Base-by-base conservation (phyloP, 306 rosid genomes). In the Heteromeles arbutifolia region DNA sequence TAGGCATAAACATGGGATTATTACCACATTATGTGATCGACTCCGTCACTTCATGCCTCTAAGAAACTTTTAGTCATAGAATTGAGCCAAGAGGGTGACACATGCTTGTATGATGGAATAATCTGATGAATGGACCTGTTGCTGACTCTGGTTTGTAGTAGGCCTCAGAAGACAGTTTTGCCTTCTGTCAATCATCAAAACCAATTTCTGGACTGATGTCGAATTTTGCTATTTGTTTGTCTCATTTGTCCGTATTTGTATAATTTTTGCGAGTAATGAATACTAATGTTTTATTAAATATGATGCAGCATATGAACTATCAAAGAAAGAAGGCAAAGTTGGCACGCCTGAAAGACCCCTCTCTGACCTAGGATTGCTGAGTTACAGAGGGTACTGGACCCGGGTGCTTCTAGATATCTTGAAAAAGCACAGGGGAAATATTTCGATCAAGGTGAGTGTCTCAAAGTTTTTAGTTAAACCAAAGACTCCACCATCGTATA, bases 301-400 rank as follows among this genome's bases (percentile, higher is more conserved):
- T 81, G 88, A 82, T 83, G 70, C 89, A 96, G 99, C 99, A 32
- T 92, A 96, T 86, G 99, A 92, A 77, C 98, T 96, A 64, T 96
- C 99, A 26, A 92, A 96, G 88, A 96, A 96, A 79, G 99, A 96
- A 89, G 91, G 97, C 12, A 92, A 96, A 81, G 98, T 96, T 53
- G 99, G 99, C 67, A 96, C 99, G 15, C 99, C 99, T 12, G 99
- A 96, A 83, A 88, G 98, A 78, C 99, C 99, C 68, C 99, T 96
- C 74, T 96, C 99, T 74, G 99, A 96, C 79, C 92, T 96, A 78
- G 99, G 99, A 68, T 77, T 92, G 76, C 82, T 96, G 80, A 92
- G 99, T 86, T 96, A 96, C 89, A 80, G 97, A 90, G 99, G 99
- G 84, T 96, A 96, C 84, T 96, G 99, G 99, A 96, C 99, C 24